Evolutionary conservation across 345 rosid species (phyloP), one percentile per base, ranked within the genome.

Genomic region (Mallotus nudiflorus): DNA sequence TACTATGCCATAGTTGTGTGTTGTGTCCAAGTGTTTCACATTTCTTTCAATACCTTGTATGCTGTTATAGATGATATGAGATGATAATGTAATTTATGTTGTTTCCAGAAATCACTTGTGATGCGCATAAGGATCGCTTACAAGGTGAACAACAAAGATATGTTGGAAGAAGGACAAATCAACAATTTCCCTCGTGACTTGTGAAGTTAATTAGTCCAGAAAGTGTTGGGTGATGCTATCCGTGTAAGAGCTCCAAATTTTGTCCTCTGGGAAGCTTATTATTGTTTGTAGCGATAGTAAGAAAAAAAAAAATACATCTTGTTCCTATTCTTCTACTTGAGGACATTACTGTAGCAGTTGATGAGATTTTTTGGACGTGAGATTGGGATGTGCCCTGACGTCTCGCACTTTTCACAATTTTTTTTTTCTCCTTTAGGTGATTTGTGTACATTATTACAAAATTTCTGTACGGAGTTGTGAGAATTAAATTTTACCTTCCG

Each of bases 81-180:
- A 45, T 64, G 52, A 24, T 65, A 50, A 55, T 12, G 6, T 33
- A 46, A 35, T 68, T 76, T 28, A 29, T 81, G 35, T 76, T 49
- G 64, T 75, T 85, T 77, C 62, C 91, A 95, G 99, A 95, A 92
- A 90, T 77, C 94, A 50, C 91, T 92, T 55, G 88, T 95, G 74
- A 92, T 95, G 97, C 92, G 97, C 25, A 77, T 85, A 74, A 88
- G 94, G 91, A 89, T 92, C 74, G 86, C 93, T 31, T 95, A 95
- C 87, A 92, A 92, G 82, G 49, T 81, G 77, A 85, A 92, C 65
- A 80, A 78, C 72, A 89, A 89, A 80, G 97, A 89, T 80, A 80
- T 81, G 54, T 72, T 95, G 80, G 99, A 95, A 85, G 94, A 87
- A 88, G 99, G 96, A 56, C 97, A 95, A 76, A 79, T 95, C 82